Evolutionary conservation across 176 grass and related monocot species (phyloP).

Genomic region (Oryza officinalis): DNA sequence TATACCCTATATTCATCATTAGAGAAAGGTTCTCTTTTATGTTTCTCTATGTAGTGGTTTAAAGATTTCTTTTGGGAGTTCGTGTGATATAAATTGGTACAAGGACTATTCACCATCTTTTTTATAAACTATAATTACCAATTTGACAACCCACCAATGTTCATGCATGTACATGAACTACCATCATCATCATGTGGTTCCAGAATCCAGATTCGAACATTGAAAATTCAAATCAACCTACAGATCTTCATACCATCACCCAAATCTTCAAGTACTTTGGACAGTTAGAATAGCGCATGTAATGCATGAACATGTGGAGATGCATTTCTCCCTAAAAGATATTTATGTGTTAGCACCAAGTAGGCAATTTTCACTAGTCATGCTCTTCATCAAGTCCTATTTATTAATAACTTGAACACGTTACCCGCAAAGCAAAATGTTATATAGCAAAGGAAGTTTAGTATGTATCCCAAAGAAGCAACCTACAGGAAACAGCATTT

Average conservation of each 20-base stretch:
- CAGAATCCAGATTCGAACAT: background rate
- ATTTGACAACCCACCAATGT: background rate
- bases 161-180: background rate
- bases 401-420: background rate
- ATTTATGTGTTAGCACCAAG: conserved; percentile 11
- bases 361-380: background rate
- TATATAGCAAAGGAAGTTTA: conserved; percentile 13
- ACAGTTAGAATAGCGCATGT: background rate
- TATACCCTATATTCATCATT: background rate
- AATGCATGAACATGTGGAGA: background rate
- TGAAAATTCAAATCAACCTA: background rate
- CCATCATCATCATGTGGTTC: background rate
- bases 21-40: background rate
- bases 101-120: background rate
- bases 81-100: background rate
- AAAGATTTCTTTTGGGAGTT: background rate
- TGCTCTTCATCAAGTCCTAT: background rate
- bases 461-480: conserved; percentile 15
- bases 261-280: background rate
- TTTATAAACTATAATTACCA: background rate
- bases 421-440: background rate
- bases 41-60: conserved; percentile 9
- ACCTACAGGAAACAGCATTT: conserved; percentile 69
- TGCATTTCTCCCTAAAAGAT: background rate
- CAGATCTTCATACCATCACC: background rate